Conservation (phyloP, 1,284 basidiomycete genomes). For the Singerocomus rubriflavus region DNA sequence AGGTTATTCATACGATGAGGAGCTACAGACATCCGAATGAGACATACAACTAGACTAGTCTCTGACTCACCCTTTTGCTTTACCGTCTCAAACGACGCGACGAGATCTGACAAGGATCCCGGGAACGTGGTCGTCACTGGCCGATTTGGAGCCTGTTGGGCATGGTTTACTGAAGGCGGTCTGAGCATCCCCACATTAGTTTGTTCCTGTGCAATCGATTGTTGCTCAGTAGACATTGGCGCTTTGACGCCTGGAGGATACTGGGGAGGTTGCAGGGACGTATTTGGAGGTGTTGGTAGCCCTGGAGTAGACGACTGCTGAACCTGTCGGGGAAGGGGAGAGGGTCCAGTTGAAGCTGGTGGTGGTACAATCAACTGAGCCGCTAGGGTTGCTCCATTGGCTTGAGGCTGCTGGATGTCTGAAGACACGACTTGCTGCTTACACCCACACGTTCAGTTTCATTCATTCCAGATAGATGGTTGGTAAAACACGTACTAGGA, state of each 20-base stretch:
- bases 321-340: slow-evolving; percentile 62
- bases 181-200: slow-evolving; percentile 28
- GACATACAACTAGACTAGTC: background rate
- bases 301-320: slow-evolving; percentile 40
- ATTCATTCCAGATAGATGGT: slow-evolving; percentile 11
- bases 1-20: slow-evolving; percentile 81
- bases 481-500: slow-evolving; percentile 32
- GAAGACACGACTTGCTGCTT: slow-evolving; percentile 30
- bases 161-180: slow-evolving; percentile 41
- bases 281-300: slow-evolving; percentile 25
- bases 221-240: slow-evolving; percentile 38
- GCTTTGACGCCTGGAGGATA: slow-evolving; percentile 72
- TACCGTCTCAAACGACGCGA: slow-evolving; percentile 92
- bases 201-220: slow-evolving; percentile 25
- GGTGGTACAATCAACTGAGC: slow-evolving; percentile 30
- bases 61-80: slow-evolving; percentile 83
- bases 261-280: slow-evolving; percentile 43
- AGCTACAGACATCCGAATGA: slow-evolving; percentile 43
- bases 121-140: slow-evolving; percentile 55
- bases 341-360: slow-evolving; percentile 39
- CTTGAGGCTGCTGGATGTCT: slow-evolving; percentile 35
- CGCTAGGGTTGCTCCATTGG: slow-evolving; percentile 34
- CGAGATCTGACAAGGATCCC: slow-evolving; percentile 87
- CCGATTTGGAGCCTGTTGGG: slow-evolving; percentile 39
- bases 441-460: slow-evolving; percentile 15